Evolutionary conservation across 2,329 filamentous ascomycete species (phyloP), one percentile per base, ranked within the genome.

Genomic region (Cadophora gregata): DNA sequence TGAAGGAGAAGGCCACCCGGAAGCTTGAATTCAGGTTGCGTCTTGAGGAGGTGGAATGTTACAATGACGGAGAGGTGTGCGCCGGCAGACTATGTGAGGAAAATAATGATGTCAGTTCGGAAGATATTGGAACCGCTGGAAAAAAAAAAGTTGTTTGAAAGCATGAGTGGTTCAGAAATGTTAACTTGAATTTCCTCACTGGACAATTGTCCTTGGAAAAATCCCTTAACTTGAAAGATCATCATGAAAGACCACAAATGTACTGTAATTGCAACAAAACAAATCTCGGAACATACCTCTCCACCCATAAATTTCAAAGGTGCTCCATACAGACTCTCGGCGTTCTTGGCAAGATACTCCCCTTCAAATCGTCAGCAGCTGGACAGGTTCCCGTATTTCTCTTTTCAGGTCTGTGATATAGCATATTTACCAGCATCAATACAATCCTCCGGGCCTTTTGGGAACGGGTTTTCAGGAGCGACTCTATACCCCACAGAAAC

Each of bases 401-500:
- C 19, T n/a, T 21, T 3, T 48, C 33, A 21, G 24, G 29, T 1
- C 16, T 10, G 0, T 8, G 21, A 36, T 25, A 56, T 21, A 3
- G 10, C 19, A 16, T 12, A 42, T 62, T 25, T 59, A 69, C 66
- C 86, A 4, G 81, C 84, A 72, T 88, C 86, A 71, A 83, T 81
- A 75, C 85, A 86, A 74, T 89, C 87, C 62, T 88, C 79, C 4
- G 81, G 80, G 0, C 80, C 83, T 0, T 80, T 80, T 0, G 87
- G 86, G 73, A 82, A 88, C 0, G 85, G 84, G 70, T 88, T 67
- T 73, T 89, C 86, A 0, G 87, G 87, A 0, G 86, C 86, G 21
- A 87, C 81, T 31, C 87, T 80, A 73, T 89, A 89, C 0, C 86
- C 86, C 7, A 88, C 81, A 0, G 82, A 85, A 14, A 89, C 75